Percentiles rank a stretch among this genome's conserved stretches.
Evolutionary conservation across 345 rosid genomes (phyloP).

Genomic region (Camelina sativa): DNA sequence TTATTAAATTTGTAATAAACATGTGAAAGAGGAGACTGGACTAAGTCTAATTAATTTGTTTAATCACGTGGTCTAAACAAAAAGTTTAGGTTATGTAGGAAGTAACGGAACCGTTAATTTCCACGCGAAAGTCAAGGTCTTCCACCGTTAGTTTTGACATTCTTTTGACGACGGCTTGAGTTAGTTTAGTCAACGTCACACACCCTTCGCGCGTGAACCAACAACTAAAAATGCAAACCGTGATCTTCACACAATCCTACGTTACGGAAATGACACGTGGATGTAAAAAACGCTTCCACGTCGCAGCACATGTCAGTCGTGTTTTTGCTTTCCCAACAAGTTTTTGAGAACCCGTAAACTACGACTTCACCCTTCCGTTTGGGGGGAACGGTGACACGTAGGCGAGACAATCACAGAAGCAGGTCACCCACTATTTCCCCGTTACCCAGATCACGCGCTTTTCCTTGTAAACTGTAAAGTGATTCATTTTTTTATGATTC

Average conservation of each 20-base stretch:
- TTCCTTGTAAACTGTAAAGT: conserved; percentile 33
- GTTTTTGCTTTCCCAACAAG: conserved; percentile 35
- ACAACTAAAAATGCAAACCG: conserved; percentile 11
- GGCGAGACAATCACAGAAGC: conserved; percentile 33
- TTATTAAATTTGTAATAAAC: conserved; percentile 11
- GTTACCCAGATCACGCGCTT: conserved; percentile 34
- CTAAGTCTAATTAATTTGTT: conserved; percentile 1
- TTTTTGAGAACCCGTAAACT: neutral
- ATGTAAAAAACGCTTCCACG: conserved; percentile 12
- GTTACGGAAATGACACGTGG: neutral
- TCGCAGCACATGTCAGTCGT: conserved; percentile 18
- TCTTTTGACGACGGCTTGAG: conserved; percentile 6
- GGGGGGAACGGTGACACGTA: conserved; percentile 35
- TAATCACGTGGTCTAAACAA: conserved; percentile 19
- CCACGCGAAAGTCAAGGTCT: conserved; percentile 9
- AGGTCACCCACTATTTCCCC: conserved; percentile 32
- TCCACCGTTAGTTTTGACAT: conserved; percentile 32
- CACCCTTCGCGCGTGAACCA: conserved; percentile 33
- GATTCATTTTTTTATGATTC: neutral
- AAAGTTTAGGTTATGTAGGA: neutral
- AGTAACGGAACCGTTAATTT: conserved; percentile 26
- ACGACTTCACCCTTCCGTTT: conserved; percentile 3
- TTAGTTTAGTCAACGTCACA: conserved; percentile 14
- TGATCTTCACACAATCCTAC: neutral
- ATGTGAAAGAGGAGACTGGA: neutral